Evolutionary conservation across 2,329 filamentous ascomycete species (phyloP).

Genomic region (Apiospora malaysiana): DNA sequence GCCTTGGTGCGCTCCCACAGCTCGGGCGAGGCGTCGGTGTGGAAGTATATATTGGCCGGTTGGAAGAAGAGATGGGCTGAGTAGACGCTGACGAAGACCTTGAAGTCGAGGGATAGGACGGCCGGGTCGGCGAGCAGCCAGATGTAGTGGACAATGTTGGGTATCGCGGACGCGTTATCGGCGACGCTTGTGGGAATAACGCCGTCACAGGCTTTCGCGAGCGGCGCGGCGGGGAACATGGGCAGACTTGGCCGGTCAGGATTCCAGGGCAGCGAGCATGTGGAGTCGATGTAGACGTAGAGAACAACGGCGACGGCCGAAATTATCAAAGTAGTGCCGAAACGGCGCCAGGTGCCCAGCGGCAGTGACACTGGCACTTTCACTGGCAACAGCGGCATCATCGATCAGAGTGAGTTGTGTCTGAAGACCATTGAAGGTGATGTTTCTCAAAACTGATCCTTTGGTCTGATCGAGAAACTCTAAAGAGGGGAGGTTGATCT

Average conservation of each 20-base stretch:
- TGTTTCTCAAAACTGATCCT: no score
- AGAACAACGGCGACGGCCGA: not conserved
- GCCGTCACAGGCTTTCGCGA: slow-evolving; percentile 2
- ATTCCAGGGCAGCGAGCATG: not conserved
- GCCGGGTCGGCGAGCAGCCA: slow-evolving; percentile 13
- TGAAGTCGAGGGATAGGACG: slow-evolving; percentile 18
- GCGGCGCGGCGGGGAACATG: not conserved
- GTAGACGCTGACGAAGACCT: slow-evolving; percentile 15
- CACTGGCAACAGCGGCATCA: not conserved
- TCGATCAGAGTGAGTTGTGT: not conserved
- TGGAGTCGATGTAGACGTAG: not conserved
- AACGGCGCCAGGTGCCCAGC: not conserved
- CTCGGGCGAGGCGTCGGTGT: slow-evolving; percentile 15
- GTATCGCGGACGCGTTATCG: not conserved
- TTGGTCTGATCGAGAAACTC: no score
- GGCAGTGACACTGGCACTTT: not conserved
- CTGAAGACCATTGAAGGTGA: no score
- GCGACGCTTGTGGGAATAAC: not conserved
- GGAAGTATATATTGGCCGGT: slow-evolving; percentile 2
- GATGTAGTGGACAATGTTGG: slow-evolving; percentile 22
- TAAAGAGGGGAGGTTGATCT: no score
- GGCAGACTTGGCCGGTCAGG: not conserved
- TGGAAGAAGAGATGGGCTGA: slow-evolving; percentile 17
- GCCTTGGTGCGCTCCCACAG: not conserved
- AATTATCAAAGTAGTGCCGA: not conserved